Conservation (phyloP, 106 monocot genomes). For the Allium fistulosum region DNA sequence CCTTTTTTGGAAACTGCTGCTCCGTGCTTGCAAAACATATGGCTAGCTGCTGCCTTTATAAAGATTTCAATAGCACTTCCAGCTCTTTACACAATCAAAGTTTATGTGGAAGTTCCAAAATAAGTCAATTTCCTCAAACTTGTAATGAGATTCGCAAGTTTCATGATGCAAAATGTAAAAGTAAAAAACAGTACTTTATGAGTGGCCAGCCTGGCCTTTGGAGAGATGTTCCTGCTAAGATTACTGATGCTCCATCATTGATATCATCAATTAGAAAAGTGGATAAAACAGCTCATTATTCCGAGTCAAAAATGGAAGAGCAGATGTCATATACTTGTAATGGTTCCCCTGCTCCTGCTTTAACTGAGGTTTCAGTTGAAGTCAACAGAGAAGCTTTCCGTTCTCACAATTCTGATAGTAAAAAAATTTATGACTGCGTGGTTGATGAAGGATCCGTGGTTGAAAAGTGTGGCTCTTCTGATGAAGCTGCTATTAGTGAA, state of each 20-base stretch:
- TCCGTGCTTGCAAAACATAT: constrained; percentile 23
- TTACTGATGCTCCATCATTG: constrained; percentile 10
- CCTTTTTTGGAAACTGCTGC: constrained; percentile 19
- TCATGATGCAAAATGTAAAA: constrained; percentile 16
- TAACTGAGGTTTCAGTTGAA: constrained; percentile 54
- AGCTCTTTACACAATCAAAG: constrained; percentile 15
- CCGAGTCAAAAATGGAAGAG: constrained; percentile 19
- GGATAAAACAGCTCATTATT: constrained; percentile 17
- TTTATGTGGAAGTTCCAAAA: constrained; percentile 13
- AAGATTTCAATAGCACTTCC: constrained; percentile 6
- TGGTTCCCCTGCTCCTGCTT: constrained; percentile 42
- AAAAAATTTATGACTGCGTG: constrained; percentile 17
- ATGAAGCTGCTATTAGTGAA: constrained; percentile 23
- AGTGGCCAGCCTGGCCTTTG: constrained; percentile 16
- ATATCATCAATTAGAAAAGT: constrained; percentile 7
- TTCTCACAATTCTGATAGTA: constrained; percentile 3
- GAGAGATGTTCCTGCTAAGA: constrained; percentile 40
- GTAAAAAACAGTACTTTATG: constrained; percentile 7
- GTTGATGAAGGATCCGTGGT: constrained; percentile 59
- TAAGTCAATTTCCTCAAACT: constrained; percentile 6
- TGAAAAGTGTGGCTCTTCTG: constrained; percentile 70
- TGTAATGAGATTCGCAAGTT: constrained; percentile 12
- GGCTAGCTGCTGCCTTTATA: constrained; percentile 11
- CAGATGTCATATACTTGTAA: constrained; percentile 40
- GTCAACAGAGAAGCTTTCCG: constrained; percentile 21